Evolutionary conservation across 345 rosid species (phyloP).

Genomic region (Punica granatum): DNA sequence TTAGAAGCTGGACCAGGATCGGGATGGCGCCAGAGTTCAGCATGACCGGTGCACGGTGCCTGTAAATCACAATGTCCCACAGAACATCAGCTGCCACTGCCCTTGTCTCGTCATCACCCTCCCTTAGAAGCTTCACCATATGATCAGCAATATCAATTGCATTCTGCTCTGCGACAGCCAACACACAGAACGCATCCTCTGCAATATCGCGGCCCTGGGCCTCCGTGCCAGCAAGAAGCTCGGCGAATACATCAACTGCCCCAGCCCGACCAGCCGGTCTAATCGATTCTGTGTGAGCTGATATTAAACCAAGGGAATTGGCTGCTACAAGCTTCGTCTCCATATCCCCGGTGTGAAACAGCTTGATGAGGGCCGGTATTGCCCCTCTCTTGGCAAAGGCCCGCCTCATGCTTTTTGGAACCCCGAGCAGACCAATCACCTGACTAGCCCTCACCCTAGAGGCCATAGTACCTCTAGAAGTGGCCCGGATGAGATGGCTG

Average conservation of each 20-base stretch:
- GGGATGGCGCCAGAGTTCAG: conserved; percentile 55
- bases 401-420: conserved; percentile 28
- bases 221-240: conserved; percentile 47
- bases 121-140: conserved; percentile 49
- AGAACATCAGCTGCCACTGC: conserved; percentile 48
- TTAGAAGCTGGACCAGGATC: conserved; percentile 34
- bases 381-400: conserved; percentile 44
- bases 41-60: conserved; percentile 39
- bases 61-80: conserved; percentile 48
- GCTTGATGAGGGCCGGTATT: conserved; percentile 42
- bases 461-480: conserved; percentile 27
- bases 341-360: conserved; percentile 38
- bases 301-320: conserved; percentile 48
- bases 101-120: conserved; percentile 43
- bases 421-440: conserved; percentile 45
- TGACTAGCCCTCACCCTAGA: conserved; percentile 64
- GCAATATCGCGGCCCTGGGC: conserved; percentile 49
- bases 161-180: conserved; percentile 49
- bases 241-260: conserved; percentile 45
- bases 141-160: conserved; percentile 42
- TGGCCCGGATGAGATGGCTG: conserved; percentile 34
- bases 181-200: conserved; percentile 49
- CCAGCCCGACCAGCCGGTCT: conserved; percentile 45
- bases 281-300: conserved; percentile 43
- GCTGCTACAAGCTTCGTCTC: conserved; percentile 40